phyloP scores from a whole-genome alignment of 805 yeast genomes.

The Candida namnaoensis region DNA sequence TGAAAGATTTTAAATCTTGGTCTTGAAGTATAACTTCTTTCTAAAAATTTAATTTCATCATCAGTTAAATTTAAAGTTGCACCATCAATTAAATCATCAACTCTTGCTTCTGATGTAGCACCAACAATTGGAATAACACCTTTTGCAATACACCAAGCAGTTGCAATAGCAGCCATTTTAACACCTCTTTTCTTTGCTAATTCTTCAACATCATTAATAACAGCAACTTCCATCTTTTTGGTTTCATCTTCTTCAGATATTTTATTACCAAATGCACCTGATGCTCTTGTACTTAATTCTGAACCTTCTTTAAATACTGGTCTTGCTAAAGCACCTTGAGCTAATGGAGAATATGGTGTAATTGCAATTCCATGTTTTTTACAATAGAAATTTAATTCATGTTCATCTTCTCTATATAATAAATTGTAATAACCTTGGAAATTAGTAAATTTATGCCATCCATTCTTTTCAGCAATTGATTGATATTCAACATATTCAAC shows the following conservation, averaged over 20 bases:
- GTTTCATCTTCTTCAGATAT: slow-evolving; percentile 1
- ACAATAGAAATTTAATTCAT: slow-evolving; percentile 51
- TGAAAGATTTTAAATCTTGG: slow-evolving; percentile 1
- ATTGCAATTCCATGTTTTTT: slow-evolving; percentile 43
- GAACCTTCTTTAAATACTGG: slow-evolving; percentile 22
- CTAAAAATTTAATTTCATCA: slow-evolving; percentile 12
- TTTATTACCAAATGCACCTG: no score
- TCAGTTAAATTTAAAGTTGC: slow-evolving; percentile 25
- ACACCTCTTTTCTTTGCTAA: slow-evolving; percentile 36
- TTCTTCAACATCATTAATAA: slow-evolving; percentile 45
- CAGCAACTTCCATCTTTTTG: slow-evolving; percentile 20
- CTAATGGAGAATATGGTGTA: slow-evolving; percentile 55
- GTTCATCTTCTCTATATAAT: slow-evolving; percentile 52
- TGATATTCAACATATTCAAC: slow-evolving; percentile 47
- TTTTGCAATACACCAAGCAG: slow-evolving; percentile 35
- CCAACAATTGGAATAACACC: slow-evolving; percentile 52
- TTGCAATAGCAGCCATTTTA: slow-evolving; percentile 38
- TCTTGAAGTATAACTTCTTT: slow-evolving; percentile 14
- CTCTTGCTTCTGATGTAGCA: slow-evolving; percentile 34
- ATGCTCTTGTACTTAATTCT: no score
- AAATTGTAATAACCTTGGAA: slow-evolving; percentile 44
- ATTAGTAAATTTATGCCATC: slow-evolving; percentile 50
- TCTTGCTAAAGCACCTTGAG: slow-evolving; percentile 45
- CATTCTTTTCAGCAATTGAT: slow-evolving; percentile 42
- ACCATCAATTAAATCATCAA: slow-evolving; percentile 43